phyloP scores from a whole-genome alignment of 2,329 filamentous ascomycete genomes.

The Trichoderma koningii region DNA sequence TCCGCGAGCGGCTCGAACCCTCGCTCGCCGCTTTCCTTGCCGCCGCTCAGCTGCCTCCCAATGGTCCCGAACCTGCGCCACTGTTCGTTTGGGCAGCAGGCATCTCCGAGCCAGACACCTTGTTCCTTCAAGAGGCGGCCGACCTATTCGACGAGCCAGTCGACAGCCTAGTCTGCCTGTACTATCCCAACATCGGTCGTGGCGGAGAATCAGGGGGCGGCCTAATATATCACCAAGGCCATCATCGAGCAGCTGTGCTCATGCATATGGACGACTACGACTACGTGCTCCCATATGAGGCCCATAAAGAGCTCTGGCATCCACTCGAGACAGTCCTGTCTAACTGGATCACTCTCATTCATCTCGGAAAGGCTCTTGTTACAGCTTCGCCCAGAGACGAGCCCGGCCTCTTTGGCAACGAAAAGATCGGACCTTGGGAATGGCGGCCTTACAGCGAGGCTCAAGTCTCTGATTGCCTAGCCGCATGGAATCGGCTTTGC shows the following conservation, averaged over 20 bases:
- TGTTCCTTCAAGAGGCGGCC: conserved; percentile 33
- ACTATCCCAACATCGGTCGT: conserved; percentile 30
- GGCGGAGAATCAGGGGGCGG: conserved; percentile 33
- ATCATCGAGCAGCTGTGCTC: conserved; percentile 33
- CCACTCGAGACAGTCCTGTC: conserved; percentile 36
- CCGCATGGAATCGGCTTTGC: conserved; percentile 34
- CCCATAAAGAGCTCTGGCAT: conserved; percentile 32
- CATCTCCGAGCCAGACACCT: not conserved
- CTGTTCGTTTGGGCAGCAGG: conserved; percentile 1
- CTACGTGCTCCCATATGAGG: conserved; percentile 31
- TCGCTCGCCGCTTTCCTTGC: conserved; percentile 13
- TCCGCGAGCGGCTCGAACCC: not conserved
- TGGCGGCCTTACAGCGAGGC: conserved; percentile 35
- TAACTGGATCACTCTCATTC: conserved; percentile 35
- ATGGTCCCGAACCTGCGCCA: not conserved
- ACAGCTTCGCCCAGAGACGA: conserved; percentile 30
- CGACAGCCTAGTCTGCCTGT: conserved; percentile 34
- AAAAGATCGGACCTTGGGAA: conserved; percentile 36
- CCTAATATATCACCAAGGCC: conserved; percentile 37
- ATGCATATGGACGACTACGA: conserved; percentile 33
- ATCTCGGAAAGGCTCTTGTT: conserved; percentile 32
- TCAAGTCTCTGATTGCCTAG: conserved; percentile 34
- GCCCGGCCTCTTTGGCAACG: conserved; percentile 27
- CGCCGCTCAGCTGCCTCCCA: conserved; percentile 7
- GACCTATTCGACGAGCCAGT: conserved; percentile 33